Evolutionary conservation across 768 basidiomycete species (phyloP).

Genomic region (Hygrocybe punicea): DNA sequence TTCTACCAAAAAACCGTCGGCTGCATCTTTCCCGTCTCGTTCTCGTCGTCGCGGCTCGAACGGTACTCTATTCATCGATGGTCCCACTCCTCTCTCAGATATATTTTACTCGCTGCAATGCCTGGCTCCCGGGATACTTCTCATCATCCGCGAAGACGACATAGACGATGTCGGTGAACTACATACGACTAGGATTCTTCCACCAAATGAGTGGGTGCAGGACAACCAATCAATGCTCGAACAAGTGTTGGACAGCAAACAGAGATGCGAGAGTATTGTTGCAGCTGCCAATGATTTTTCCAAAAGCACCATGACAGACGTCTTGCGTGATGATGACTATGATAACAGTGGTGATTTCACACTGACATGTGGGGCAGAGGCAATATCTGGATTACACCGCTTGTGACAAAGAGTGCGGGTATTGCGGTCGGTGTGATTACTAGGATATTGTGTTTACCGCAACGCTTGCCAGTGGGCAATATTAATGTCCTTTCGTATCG

Average conservation of each 20-base stretch:
- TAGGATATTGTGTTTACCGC: not conserved
- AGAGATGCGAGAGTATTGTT: not conserved
- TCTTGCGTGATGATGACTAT: too few relatives aligned
- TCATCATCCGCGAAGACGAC: not conserved
- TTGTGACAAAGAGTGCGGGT: not conserved
- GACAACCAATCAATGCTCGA: too few relatives aligned
- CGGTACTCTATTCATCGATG: not conserved
- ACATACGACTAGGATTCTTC: not conserved
- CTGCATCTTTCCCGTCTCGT: too few relatives aligned
- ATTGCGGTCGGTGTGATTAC: not conserved
- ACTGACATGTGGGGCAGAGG: not conserved
- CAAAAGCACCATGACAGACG: not conserved
- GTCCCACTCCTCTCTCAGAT: not conserved
- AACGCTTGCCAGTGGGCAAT: too few relatives aligned
- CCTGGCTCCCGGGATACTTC: not conserved
- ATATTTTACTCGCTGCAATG: not conserved
- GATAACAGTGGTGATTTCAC: too few relatives aligned
- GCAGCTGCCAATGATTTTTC: not conserved
- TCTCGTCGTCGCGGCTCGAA: slow-evolving; percentile 30
- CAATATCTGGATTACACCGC: not conserved
- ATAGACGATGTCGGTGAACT: not conserved
- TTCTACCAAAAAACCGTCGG: too few relatives aligned
- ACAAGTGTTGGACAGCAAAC: too few relatives aligned
- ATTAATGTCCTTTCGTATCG: too few relatives aligned
- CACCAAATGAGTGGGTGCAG: not conserved